These are phyloP conservation scores for Rhododendron henanense DNA, from an alignment of 148 eudicot species.

Conservation along the genomic window DNA sequence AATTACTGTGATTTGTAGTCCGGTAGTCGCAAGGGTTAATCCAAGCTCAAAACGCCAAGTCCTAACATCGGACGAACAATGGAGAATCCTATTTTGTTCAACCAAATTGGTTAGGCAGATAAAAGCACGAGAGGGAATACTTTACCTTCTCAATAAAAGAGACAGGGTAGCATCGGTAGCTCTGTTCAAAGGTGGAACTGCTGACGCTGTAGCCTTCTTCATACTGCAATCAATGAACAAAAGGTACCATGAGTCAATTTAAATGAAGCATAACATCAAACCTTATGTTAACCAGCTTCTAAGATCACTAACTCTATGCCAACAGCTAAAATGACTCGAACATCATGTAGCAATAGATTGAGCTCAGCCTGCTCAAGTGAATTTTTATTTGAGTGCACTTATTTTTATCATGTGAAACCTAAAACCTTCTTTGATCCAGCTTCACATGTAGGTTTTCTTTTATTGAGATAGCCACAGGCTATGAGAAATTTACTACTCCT, in stretches of 20 bases:
- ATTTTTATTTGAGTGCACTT: neutral
- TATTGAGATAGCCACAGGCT: neutral
- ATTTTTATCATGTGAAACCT: neutral
- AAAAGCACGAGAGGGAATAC: neutral
- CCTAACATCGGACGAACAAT: neutral
- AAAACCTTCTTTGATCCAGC: neutral
- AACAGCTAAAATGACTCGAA: neutral
- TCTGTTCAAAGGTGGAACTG: slow-evolving; percentile 20
- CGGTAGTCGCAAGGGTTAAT: neutral
- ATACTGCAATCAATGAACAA: neutral
- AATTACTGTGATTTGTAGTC: neutral
- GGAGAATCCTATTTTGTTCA: neutral
- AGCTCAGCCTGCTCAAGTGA: neutral
- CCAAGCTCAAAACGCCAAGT: neutral
- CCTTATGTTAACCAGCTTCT: neutral
- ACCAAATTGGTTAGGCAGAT: neutral
- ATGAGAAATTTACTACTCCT: neutral
- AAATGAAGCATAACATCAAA: neutral
- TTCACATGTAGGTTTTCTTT: neutral
- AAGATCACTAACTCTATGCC: neutral
- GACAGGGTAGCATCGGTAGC: slow-evolving; percentile 23
- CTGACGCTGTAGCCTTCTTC: neutral
- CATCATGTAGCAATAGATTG: neutral
- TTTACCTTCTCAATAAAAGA: slow-evolving; percentile 20
- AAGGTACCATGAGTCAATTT: neutral